phyloP scores from a whole-genome alignment of 1,284 basidiomycete genomes.

The Pterulicium gracile region DNA sequence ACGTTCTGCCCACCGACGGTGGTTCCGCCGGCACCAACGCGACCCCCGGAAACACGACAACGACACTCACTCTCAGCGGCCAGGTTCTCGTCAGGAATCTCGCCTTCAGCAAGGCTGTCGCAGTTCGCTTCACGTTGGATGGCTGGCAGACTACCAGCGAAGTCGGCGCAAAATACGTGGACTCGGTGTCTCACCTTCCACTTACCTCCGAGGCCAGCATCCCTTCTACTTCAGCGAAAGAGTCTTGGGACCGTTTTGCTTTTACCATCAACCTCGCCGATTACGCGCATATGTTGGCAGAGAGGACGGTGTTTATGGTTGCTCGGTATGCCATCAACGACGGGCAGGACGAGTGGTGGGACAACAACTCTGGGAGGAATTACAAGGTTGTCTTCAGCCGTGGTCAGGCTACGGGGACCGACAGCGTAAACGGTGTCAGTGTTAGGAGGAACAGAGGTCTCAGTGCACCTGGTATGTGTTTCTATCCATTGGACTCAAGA shows the following conservation, averaged over 20 bases:
- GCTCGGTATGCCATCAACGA: conserved; percentile 39
- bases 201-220: conserved; percentile 26
- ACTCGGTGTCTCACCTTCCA: conserved; percentile 37
- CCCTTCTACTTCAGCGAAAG: conserved; percentile 13
- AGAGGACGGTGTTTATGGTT: conserved; percentile 57
- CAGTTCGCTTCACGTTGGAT: conserved; percentile 85
- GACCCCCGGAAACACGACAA: conserved; percentile 15
- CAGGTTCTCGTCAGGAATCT: conserved; percentile 76
- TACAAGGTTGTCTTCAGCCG: conserved; percentile 63
- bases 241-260: conserved; percentile 43
- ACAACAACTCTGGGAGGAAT: conserved; percentile 78
- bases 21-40: conserved; percentile 1
- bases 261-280: conserved; percentile 69
- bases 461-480: too few species aligned
- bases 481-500: too few species aligned
- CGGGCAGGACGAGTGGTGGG: conserved; percentile 64
- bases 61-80: conserved; percentile 37
- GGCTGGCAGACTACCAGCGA: conserved; percentile 91
- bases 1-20: conserved; percentile 18
- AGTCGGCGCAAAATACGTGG: conserved; percentile 59
- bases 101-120: conserved; percentile 81
- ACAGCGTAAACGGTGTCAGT: not conserved
- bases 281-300: conserved; percentile 54
- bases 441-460: too few species aligned
- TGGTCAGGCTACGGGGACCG: conserved; percentile 11